A percentile compares a stretch with the other conserved stretches of the same genome.
phyloP scores from a whole-genome alignment of 2,329 filamentous ascomycete species.

The Cadophora sp. region DNA sequence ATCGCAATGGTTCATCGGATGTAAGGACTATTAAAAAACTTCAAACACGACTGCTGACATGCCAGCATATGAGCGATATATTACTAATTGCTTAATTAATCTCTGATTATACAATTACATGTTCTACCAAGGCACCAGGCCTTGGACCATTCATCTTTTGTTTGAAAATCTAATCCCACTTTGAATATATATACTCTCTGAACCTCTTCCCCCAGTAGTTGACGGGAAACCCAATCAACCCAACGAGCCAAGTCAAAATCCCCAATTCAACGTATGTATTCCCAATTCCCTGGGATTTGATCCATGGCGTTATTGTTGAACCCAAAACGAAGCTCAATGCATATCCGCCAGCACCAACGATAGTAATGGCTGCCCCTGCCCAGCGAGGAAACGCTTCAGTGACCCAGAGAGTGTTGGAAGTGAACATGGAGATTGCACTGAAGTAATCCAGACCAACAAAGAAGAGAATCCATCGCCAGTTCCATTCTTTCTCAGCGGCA shows the following conservation, averaged over 20 bases:
- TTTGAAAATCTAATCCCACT: neutral
- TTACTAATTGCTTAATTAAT: too few species aligned
- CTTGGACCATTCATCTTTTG: neutral
- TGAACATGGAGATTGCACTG: constrained; percentile 23
- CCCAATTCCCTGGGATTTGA: constrained; percentile 21
- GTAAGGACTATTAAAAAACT: too few species aligned
- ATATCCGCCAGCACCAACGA: constrained; percentile 31
- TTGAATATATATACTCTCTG: constrained; percentile 19
- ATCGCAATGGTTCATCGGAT: too few species aligned
- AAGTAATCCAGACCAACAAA: constrained; percentile 28
- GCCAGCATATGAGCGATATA: too few species aligned
- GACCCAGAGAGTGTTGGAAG: constrained; percentile 30
- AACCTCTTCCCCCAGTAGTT: constrained; percentile 30
- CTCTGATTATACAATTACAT: neutral
- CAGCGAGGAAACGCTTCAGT: constrained; percentile 35
- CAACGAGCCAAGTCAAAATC: constrained; percentile 23
- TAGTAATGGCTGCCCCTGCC: constrained; percentile 28
- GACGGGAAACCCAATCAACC: constrained; percentile 29
- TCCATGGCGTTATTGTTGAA: constrained; percentile 29
- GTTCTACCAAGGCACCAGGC: constrained; percentile 7
- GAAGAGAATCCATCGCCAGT: constrained; percentile 21
- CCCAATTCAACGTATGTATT: constrained; percentile 28
- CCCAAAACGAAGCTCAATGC: constrained; percentile 32
- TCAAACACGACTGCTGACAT: too few species aligned
- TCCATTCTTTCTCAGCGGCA: constrained; percentile 20